Conservation (phyloP, 2,329 filamentous ascomycete species). For the Nemania diffusa region DNA sequence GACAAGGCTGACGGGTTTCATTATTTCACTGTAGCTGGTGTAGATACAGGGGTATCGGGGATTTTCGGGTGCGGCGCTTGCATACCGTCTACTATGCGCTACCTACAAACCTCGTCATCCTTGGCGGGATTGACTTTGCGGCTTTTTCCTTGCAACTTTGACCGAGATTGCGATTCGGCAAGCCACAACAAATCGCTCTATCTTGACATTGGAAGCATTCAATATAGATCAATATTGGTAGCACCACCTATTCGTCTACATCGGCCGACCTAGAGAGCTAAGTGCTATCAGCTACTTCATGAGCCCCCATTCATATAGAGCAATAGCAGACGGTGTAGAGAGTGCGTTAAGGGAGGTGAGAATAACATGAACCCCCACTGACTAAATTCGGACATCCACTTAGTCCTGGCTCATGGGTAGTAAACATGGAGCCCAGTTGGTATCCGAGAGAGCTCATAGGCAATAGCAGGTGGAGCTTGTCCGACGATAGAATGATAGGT, state of each 20-base stretch:
- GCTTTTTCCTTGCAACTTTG: constrained; percentile 16
- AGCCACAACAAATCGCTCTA: not conserved
- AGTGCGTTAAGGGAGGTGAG: not conserved
- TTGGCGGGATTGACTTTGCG: constrained; percentile 27
- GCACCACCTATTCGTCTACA: not conserved
- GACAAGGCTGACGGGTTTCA: constrained; percentile 49
- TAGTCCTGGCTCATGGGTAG: constrained; percentile 27
- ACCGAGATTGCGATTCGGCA: constrained; percentile 3
- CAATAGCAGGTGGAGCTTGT: constrained; percentile 27
- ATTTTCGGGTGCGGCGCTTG: constrained; percentile 37
- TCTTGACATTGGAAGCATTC: not conserved
- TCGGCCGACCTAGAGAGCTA: not conserved
- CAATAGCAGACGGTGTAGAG: constrained; percentile 1
- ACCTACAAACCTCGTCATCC: constrained; percentile 17
- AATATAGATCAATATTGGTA: not conserved
- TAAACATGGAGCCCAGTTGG: constrained; percentile 19
- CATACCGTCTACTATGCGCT: constrained; percentile 4
- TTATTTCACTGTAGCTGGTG: constrained; percentile 18
- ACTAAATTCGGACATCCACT: constrained; percentile 35
- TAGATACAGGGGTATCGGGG: constrained; percentile 36
- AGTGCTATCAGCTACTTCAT: not conserved
- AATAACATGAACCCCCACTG: constrained; percentile 20
- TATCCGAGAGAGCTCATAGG: constrained; percentile 23
- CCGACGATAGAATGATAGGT: constrained; percentile 11
- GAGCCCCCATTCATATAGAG: not conserved